These are phyloP conservation scores for Xylaria polymorpha DNA, from an alignment of 2,329 filamentous ascomycete species.

Conservation along the genomic window DNA sequence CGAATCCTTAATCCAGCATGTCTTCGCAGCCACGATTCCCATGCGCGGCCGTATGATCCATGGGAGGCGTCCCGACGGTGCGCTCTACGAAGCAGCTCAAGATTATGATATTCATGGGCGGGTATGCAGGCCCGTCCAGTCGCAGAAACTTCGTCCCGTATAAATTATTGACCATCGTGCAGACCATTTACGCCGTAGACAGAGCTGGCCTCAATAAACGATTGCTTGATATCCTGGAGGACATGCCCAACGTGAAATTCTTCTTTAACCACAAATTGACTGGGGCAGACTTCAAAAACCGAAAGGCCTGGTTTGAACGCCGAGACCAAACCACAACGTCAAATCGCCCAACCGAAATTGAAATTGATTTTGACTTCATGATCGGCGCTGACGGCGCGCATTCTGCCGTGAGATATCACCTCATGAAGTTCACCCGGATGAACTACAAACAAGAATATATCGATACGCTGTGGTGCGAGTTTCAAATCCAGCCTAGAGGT, in stretches of 20 bases:
- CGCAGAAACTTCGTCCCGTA: neutral
- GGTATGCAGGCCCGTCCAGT: conserved; percentile 59
- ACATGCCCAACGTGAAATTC: conserved; percentile 87
- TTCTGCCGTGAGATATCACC: conserved; percentile 87
- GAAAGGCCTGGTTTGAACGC: conserved; percentile 88
- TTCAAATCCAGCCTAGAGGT: conserved; percentile 74
- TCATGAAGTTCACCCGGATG: conserved; percentile 96
- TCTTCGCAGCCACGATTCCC: conserved; percentile 83
- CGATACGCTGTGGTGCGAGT: conserved; percentile 97
- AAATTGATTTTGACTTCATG: conserved; percentile 89
- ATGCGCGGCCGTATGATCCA: conserved; percentile 99
- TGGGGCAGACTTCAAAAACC: conserved; percentile 82
- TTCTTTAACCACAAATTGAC: conserved; percentile 95
- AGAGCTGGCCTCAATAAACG: conserved; percentile 83
- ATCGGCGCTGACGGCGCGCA: conserved; percentile 96
- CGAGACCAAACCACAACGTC: conserved; percentile 53
- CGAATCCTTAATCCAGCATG: conserved; percentile 74
- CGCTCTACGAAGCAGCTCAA: conserved; percentile 82
- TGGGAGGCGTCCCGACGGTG: conserved; percentile 70
- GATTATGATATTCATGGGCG: conserved; percentile 89
- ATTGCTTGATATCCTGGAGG: conserved; percentile 84
- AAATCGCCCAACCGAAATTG: conserved; percentile 74
- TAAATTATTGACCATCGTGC: conserved; percentile 20
- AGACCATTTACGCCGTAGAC: conserved; percentile 90
- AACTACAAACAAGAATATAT: conserved; percentile 95